These are phyloP conservation scores for Apostasia ramifera DNA, from an alignment of 106 monocot species.

Conservation along the genomic window DNA sequence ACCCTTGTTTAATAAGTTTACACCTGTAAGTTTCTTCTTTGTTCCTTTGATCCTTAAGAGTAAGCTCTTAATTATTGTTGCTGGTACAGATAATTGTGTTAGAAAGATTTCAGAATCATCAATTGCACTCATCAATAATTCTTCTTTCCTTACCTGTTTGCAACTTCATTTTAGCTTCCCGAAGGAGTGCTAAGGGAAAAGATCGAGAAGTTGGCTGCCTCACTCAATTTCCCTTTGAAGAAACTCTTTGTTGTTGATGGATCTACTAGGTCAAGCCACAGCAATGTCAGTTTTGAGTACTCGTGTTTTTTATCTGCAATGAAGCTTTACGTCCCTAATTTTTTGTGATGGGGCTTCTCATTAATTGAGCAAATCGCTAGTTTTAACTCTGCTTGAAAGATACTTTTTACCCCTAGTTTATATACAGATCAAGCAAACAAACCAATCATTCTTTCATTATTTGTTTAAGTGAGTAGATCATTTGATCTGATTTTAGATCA, in stretches of 20 bases:
- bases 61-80: slow-evolving; percentile 1
- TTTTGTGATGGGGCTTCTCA: no score
- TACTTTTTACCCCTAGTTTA: no score
- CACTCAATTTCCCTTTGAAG: slow-evolving; percentile 91
- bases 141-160: background rate
- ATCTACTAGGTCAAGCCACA: slow-evolving; percentile 95
- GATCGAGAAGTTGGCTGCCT: slow-evolving; percentile 81
- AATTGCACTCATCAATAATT: background rate
- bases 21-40: slow-evolving; percentile 73
- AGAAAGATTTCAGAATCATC: background rate
- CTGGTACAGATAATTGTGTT: background rate
- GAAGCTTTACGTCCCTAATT: no score
- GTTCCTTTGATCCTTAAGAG: background rate
- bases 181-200: slow-evolving; percentile 79
- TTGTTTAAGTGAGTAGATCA: no score
- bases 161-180: slow-evolving; percentile 52
- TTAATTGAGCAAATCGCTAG: no score
- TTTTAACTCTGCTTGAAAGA: no score
- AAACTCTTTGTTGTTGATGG: slow-evolving; percentile 99
- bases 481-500: no score
- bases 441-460: no score
- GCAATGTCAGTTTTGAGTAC: slow-evolving; percentile 57
- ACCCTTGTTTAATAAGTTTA: slow-evolving; percentile 96
- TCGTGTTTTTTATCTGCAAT: background rate
- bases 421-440: no score